phyloP scores from a whole-genome alignment of 139 green algal species.

The Chlorella vulgaris region DNA sequence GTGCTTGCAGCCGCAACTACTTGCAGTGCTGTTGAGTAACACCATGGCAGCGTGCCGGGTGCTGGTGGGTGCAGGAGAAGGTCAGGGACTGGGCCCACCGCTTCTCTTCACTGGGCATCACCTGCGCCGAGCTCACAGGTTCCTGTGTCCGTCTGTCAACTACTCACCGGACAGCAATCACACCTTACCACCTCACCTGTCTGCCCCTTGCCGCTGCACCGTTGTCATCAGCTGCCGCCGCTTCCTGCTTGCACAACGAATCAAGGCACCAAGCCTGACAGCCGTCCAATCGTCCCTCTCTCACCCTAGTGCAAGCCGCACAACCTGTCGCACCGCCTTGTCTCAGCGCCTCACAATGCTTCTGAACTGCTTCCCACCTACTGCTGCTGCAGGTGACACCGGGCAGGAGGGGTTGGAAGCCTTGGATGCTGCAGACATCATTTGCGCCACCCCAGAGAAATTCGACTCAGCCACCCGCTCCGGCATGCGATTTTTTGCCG shows the following conservation, averaged over 20 bases:
- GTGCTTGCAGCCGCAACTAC: neutral
- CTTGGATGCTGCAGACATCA: conserved; percentile 81
- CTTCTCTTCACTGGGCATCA: conserved; percentile 60
- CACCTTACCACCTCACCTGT: neutral
- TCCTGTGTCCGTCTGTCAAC: too few relatives aligned
- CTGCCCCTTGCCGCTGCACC: too few relatives aligned
- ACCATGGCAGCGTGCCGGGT: neutral
- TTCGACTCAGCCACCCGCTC: conserved; percentile 78
- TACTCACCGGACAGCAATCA: too few relatives aligned
- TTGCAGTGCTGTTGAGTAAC: neutral
- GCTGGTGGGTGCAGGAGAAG: conserved; percentile 67
- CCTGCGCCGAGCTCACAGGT: conserved; percentile 76
- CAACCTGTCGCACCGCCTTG: too few relatives aligned
- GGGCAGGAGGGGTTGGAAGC: conserved; percentile 30
- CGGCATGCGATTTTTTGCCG: conserved; percentile 69
- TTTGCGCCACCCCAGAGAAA: conserved; percentile 86
- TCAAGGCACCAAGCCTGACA: too few relatives aligned
- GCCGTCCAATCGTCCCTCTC: too few relatives aligned
- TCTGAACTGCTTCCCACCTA: neutral
- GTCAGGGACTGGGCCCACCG: conserved; percentile 74
- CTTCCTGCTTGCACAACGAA: neutral
- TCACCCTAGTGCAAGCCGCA: too few relatives aligned
- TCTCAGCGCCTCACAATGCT: too few relatives aligned
- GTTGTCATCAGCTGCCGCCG: neutral
- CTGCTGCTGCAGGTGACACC: conserved; percentile 45